These are phyloP conservation scores for Pholiota conissans DNA, from an alignment of 768 basidiomycete genomes.

Conservation along the genomic window DNA sequence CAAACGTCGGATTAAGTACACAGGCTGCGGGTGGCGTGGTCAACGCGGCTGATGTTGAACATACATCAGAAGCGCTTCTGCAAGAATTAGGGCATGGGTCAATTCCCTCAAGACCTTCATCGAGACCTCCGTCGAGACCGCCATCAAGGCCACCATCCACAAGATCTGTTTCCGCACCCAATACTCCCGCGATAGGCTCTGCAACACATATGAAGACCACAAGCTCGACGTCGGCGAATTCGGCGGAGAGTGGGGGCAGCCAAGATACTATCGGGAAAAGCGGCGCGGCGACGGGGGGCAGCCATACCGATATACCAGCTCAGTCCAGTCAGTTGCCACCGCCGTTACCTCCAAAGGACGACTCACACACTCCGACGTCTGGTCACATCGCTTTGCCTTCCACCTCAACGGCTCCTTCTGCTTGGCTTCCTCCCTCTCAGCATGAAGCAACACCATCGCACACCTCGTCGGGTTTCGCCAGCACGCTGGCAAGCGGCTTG, in stretches of 20 bases:
- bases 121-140: constrained; percentile 29
- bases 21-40: constrained; percentile 53
- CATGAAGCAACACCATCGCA: constrained; percentile 19
- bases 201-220: neutral
- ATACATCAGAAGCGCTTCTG: constrained; percentile 30
- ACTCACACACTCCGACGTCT: constrained; percentile 13
- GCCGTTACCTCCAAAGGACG: constrained; percentile 27
- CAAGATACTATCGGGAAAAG: constrained; percentile 35
- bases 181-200: too few species aligned
- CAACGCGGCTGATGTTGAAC: constrained; percentile 30
- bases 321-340: constrained; percentile 20
- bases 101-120: constrained; percentile 16
- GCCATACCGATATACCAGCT: neutral
- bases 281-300: neutral
- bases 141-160: too few species aligned
- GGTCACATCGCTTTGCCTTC: neutral
- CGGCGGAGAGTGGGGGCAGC: constrained; percentile 39
- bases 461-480: constrained; percentile 44
- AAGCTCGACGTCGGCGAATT: constrained; percentile 38
- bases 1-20: constrained; percentile 55
- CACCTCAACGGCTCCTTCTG: constrained; percentile 1
- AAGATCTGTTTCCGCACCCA: too few species aligned
- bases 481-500: constrained; percentile 50
- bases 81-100: constrained; percentile 37
- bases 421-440: constrained; percentile 2